Base-by-base conservation (phyloP, 352 stramenopile species). In the Phytophthora citrophthora region DNA sequence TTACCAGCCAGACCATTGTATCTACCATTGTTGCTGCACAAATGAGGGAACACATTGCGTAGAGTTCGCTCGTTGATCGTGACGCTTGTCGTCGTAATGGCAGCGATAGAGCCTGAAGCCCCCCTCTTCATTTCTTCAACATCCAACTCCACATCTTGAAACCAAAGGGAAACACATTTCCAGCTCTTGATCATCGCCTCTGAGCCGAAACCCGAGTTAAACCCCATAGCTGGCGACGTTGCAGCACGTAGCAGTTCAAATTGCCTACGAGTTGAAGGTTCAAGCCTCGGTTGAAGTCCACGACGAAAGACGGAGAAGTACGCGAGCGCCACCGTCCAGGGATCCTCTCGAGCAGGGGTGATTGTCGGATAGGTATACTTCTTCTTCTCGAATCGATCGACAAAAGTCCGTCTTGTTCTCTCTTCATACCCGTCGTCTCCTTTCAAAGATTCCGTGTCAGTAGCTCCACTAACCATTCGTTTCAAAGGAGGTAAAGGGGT, bases 121-220 rank as follows among this genome's bases (percentile, higher is more conserved):
- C 20, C 59, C 15, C 54, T 61, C 12, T 40, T 15, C 32, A 67
- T 20, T 1, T 32, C 40, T 26, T 61, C 49, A 40, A 66, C n/a
- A 11, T 54, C 57, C 29, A 61, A 12, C 10, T 61, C 32, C n/a
- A 54, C 51, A 10, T 60, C 29, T 38, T 59, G 15, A 11, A 61
- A 67, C 59, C 59, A 67, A 3, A 59, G 13, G 2, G 50, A 61
- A 34, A 61, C 32, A 5, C 41, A 67, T 10, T 53, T 52, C 59
- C 59, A 67, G 16, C 13, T 54, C 41, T 23, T 67, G 6, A 48
- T 31, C 40, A 66, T 55, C 0, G 43, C 32, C 13, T 54, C 34
- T 7, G 16, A 9, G 29, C 59, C 59, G 5, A 26, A 18, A 31
- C 53, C 59, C 2, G 50, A 10, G 18, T 61, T 67, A n/a, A 51